phyloP scores from a whole-genome alignment of 2,329 filamentous ascomycete species.

The Ceratocystis ficicola region DNA sequence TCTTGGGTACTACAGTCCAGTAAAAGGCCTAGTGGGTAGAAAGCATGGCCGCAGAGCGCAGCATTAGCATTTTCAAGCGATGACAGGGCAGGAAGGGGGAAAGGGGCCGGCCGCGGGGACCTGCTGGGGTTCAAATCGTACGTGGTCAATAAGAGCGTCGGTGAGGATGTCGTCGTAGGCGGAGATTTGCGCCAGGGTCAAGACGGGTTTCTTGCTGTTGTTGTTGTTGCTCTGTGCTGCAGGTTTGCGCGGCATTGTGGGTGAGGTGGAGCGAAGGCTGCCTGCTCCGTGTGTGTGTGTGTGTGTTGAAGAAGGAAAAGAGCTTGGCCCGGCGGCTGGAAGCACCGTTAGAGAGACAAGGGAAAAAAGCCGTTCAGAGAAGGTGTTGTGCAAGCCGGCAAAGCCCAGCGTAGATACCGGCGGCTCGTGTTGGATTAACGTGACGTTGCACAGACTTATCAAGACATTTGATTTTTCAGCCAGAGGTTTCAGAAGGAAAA shows the following conservation, averaged over 20 bases:
- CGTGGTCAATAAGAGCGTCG: conserved; percentile 88
- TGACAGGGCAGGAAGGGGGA: conserved; percentile 8
- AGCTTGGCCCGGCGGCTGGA: not conserved
- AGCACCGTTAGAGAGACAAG: not conserved
- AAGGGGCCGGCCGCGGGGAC: not conserved
- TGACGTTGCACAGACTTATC: not conserved
- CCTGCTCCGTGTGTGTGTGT: not conserved
- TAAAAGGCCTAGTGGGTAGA: conserved; percentile 60
- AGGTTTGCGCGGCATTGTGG: conserved; percentile 16
- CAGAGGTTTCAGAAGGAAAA: not conserved
- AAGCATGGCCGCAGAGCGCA: conserved; percentile 1
- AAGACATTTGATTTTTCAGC: not conserved
- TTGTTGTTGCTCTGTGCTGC: not conserved
- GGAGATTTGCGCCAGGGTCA: conserved; percentile 78
- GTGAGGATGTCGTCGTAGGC: conserved; percentile 93
- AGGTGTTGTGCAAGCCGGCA: not conserved
- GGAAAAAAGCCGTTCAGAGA: not conserved
- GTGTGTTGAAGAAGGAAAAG: not conserved
- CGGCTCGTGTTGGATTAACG: not conserved
- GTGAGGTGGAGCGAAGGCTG: no score
- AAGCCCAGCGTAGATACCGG: not conserved
- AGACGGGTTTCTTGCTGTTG: conserved; percentile 49
- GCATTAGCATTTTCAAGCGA: conserved; percentile 24
- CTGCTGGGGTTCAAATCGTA: conserved; percentile 38
- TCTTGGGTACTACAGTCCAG: conserved; percentile 94